Conservation (phyloP, 768 basidiomycete genomes). For the Leucosporidium scottii region DNA sequence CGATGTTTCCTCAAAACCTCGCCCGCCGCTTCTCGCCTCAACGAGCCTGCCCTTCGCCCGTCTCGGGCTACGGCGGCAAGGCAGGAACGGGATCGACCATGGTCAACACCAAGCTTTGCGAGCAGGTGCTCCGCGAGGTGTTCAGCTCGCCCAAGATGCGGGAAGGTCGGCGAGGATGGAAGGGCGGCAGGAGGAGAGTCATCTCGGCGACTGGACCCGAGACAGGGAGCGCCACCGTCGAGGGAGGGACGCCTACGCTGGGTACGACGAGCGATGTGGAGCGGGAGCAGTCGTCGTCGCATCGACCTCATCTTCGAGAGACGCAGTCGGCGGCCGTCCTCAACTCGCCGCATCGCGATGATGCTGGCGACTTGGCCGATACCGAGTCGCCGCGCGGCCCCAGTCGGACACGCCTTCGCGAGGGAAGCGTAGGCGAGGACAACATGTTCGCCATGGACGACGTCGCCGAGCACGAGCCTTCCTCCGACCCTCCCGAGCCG, state of each 20-base stretch:
- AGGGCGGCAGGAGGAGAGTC: conserved; percentile 9
- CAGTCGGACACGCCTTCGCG: neutral
- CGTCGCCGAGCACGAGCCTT: conserved; percentile 5
- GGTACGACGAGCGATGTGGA: neutral
- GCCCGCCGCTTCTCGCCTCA: conserved; percentile 17
- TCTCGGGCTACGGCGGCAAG: neutral
- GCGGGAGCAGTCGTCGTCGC: neutral
- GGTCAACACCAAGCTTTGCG: conserved; percentile 88
- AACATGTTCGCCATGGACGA: conserved; percentile 34
- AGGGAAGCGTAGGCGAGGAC: conserved; percentile 10
- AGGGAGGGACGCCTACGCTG: neutral
- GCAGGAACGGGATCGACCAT: conserved; percentile 62
- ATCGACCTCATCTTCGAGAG: conserved; percentile 15
- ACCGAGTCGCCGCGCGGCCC: neutral
- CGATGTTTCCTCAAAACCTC: conserved; percentile 4
- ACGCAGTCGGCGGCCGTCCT: conserved; percentile 12
- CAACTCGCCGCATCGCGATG: neutral
- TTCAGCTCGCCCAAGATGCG: conserved; percentile 47
- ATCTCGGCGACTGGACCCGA: neutral
- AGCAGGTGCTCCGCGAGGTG: conserved; percentile 88
- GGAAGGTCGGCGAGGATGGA: conserved; percentile 49
- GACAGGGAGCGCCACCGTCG: conserved; percentile 2
- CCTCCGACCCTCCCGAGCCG: neutral
- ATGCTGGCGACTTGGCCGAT: neutral
- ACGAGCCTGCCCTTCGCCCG: conserved; percentile 1